These are phyloP conservation scores for Pluteus cervinus DNA, from an alignment of 768 basidiomycete genomes.

Conservation along the genomic window DNA sequence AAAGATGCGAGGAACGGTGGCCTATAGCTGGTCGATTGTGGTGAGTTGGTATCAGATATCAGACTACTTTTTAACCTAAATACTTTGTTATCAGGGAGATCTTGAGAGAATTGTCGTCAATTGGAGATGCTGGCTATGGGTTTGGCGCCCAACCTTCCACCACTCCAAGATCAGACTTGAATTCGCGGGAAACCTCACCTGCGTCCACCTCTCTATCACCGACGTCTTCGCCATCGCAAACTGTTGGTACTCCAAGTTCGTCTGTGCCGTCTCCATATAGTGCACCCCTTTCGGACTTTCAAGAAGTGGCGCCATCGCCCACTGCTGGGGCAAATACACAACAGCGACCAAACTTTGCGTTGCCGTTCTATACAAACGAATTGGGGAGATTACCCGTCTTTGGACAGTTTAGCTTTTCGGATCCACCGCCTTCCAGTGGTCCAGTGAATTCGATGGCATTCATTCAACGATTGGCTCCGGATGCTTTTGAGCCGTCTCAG, in stretches of 20 bases:
- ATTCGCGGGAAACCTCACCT: constrained; percentile 2
- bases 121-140: constrained; percentile 23
- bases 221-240: too few relatives aligned
- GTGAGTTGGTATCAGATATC: constrained; percentile 16
- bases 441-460: neutral
- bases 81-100: constrained; percentile 22
- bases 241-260: neutral
- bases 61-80: neutral
- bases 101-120: constrained; percentile 28
- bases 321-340: neutral
- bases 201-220: too few relatives aligned
- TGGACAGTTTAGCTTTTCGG: constrained; percentile 33
- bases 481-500: too few relatives aligned
- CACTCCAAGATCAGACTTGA: neutral
- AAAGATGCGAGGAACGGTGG: constrained; percentile 34
- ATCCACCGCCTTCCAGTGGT: constrained; percentile 10
- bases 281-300: neutral
- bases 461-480: too few relatives aligned
- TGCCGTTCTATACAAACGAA: constrained; percentile 55
- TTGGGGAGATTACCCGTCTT: constrained; percentile 48
- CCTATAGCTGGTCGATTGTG: constrained; percentile 33
- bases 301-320: neutral
- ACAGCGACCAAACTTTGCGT: constrained; percentile 20
- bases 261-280: neutral
- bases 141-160: neutral